Conservation (phyloP, 2,329 filamentous ascomycete species). For the Lecanoromycetidae sp. region DNA sequence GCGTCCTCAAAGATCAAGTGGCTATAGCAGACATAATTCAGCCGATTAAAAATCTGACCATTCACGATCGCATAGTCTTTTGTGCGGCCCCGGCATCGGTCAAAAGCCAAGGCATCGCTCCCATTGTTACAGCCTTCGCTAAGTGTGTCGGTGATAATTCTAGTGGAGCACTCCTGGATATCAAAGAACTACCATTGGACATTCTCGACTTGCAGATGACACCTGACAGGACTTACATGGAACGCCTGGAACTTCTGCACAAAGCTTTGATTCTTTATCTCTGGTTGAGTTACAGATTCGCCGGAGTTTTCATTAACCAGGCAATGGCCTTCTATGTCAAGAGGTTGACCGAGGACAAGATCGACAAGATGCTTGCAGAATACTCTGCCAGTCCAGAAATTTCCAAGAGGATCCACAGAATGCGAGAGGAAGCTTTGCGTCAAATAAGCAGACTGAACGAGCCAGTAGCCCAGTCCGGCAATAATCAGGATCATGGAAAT, state of each 20-base stretch:
- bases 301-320: conserved; percentile 65
- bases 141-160: conserved; percentile 55
- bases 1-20: conserved; percentile 49
- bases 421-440: conserved; percentile 13
- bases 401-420: conserved; percentile 5
- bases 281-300: conserved; percentile 85
- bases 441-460: conserved; percentile 10
- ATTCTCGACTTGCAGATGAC: conserved; percentile 47
- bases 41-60: conserved; percentile 50
- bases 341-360: conserved; percentile 60
- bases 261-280: conserved; percentile 73
- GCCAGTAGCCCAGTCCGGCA: not conserved
- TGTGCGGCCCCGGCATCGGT: conserved; percentile 50
- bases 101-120: conserved; percentile 23
- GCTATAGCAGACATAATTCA: conserved; percentile 65
- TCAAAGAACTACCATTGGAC: conserved; percentile 59
- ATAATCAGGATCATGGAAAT: not conserved
- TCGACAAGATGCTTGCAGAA: conserved; percentile 48
- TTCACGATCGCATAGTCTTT: conserved; percentile 64
- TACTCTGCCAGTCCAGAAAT: conserved; percentile 10
- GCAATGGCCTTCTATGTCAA: conserved; percentile 70
- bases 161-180: conserved; percentile 57
- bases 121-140: conserved; percentile 52
- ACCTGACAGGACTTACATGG: conserved; percentile 46
- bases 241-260: conserved; percentile 64